Evolutionary conservation across 1,139 yeast genomes (phyloP).

Genomic region (Taphrina deformans): DNA sequence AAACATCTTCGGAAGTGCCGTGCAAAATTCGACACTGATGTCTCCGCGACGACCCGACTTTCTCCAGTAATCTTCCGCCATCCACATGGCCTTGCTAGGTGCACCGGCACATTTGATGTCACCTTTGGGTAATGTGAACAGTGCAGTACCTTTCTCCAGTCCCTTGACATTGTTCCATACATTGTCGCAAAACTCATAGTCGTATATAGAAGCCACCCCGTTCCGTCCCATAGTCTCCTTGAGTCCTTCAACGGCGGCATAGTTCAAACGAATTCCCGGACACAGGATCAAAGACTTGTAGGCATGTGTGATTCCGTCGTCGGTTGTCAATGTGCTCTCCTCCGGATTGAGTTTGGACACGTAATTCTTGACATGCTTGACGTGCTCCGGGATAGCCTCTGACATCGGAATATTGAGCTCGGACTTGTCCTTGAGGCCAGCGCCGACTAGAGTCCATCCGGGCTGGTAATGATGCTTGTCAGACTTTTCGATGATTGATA

Average conservation of each 20-base stretch:
- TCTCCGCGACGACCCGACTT: conserved; percentile 27
- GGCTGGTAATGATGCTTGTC: conserved; percentile 35
- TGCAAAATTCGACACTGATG: conserved; percentile 28
- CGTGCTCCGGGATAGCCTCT: conserved; percentile 26
- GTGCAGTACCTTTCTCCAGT: conserved; percentile 23
- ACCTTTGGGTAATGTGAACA: conserved; percentile 35
- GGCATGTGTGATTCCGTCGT: conserved; percentile 21
- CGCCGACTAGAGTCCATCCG: conserved; percentile 36
- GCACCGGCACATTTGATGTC: conserved; percentile 37
- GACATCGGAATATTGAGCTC: conserved; percentile 28
- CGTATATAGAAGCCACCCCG: conserved; percentile 32
- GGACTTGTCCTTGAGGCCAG: conserved; percentile 32
- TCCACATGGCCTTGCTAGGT: conserved; percentile 35
- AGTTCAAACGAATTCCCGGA: conserved; percentile 34
- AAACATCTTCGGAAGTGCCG: conserved; percentile 35
- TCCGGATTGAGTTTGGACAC: conserved; percentile 21
- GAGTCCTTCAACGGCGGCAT: conserved; percentile 32
- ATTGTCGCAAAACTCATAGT: conserved; percentile 17
- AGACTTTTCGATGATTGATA: conserved; percentile 34
- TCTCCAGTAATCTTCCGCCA: conserved; percentile 36
- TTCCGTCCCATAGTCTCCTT: conserved; percentile 31
- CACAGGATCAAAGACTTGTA: conserved; percentile 32
- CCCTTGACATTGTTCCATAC: conserved; percentile 28
- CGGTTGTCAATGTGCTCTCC: conserved; percentile 19
- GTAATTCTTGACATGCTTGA: conserved; percentile 11